phyloP scores from a whole-genome alignment of 2,329 filamentous ascomycete genomes.

The Sclerotinia trifoliorum region DNA sequence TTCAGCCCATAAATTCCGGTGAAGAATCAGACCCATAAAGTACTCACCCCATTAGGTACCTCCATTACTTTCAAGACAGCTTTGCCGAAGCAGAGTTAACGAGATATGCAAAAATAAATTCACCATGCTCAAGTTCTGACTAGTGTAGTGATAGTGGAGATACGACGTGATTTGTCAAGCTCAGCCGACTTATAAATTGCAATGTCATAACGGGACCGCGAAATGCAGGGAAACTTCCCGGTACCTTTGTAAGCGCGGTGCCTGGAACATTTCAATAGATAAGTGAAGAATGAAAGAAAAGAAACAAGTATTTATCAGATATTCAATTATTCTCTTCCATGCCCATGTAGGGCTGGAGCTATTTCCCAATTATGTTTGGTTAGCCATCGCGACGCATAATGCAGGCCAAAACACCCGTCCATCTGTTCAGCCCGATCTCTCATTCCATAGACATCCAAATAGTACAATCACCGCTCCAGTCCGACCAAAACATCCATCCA shows the following conservation, averaged over 20 bases:
- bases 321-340: neutral
- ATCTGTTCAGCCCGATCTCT: neutral
- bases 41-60: neutral
- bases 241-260: neutral
- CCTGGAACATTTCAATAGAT: neutral
- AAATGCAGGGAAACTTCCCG: constrained; percentile 17
- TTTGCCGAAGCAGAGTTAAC: neutral
- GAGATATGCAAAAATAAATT: neutral
- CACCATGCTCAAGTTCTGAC: neutral
- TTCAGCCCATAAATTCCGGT: too few relatives aligned
- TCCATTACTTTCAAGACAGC: neutral
- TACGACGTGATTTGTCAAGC: neutral
- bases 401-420: neutral
- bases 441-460: neutral
- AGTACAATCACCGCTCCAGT: neutral
- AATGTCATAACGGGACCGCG: neutral
- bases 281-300: neutral
- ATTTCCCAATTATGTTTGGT: neutral
- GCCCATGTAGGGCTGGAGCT: neutral
- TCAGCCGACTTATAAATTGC: neutral
- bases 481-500: neutral
- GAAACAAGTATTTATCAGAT: neutral
- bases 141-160: constrained; percentile 9
- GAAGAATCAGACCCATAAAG: neutral
- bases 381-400: neutral